Evolutionary conservation across 2,329 filamentous ascomycete species (phyloP).

Genomic region (Curvularia lunata): DNA sequence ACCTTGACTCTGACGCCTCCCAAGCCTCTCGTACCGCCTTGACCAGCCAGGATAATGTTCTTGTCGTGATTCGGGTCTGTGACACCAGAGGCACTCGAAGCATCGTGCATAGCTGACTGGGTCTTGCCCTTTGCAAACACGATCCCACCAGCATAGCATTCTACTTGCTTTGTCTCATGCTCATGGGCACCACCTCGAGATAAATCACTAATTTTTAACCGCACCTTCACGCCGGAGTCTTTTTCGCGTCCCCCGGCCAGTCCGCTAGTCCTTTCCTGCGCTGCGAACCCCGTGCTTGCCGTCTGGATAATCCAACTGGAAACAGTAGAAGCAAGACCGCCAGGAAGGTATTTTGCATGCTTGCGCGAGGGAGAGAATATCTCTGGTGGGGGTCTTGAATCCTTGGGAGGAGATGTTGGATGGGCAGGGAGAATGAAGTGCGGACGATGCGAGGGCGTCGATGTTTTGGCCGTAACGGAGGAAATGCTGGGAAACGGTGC

Average conservation of each 20-base stretch:
- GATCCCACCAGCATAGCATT: conserved; percentile 31
- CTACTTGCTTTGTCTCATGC: conserved; percentile 13
- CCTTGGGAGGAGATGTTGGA: conserved; percentile 35
- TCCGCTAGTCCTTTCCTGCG: conserved; percentile 19
- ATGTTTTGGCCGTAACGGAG: conserved; percentile 3
- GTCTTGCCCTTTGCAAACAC: conserved; percentile 30
- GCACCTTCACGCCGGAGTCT: conserved; percentile 37
- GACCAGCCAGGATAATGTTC: conserved; percentile 39
- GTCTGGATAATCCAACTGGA: conserved; percentile 59
- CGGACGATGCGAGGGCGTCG: conserved; percentile 37
- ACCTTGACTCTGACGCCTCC: conserved; percentile 31
- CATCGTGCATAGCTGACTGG: conserved; percentile 24
- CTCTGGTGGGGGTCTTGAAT: conserved; percentile 54
- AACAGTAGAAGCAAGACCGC: conserved; percentile 58
- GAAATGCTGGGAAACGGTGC: conserved; percentile 16
- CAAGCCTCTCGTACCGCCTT: conserved; percentile 28
- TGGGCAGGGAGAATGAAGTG: conserved; percentile 49
- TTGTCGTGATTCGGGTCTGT: conserved; percentile 5
- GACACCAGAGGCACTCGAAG: conserved; percentile 11
- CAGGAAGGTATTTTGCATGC: conserved; percentile 56
- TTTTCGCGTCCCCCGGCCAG: conserved; percentile 23
- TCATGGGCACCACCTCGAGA: background rate
- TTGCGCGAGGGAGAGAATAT: conserved; percentile 61
- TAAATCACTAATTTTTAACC: conserved; percentile 10
- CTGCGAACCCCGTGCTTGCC: conserved; percentile 32